Evolutionary conservation across 1,284 basidiomycete species (phyloP).

Genomic region (Afroboletus lepidellus): DNA sequence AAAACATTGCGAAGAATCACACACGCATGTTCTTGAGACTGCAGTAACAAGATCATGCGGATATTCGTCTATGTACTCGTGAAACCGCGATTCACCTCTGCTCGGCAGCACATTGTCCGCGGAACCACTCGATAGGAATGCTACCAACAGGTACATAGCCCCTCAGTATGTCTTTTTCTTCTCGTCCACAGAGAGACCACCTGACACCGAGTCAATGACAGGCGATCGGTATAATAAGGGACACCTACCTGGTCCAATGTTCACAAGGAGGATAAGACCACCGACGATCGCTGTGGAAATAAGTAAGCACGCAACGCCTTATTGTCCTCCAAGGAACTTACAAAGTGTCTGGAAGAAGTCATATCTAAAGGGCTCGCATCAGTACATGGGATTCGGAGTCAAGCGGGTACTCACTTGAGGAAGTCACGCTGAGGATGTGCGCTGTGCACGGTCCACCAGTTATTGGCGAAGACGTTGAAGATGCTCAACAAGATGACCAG

Average conservation of each 20-base stretch:
- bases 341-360: constrained; percentile 95
- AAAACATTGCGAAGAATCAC: background rate
- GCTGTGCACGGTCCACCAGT: constrained; percentile 96
- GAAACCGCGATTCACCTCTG: constrained; percentile 9
- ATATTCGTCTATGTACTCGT: constrained; percentile 21
- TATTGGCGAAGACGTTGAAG: constrained; percentile 99
- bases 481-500: constrained; percentile 88
- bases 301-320: constrained; percentile 17
- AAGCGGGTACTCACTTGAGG: constrained; percentile 67
- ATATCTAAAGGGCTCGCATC: constrained; percentile 49
- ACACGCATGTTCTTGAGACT: background rate
- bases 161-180: constrained; percentile 92
- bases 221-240: background rate
- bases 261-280: constrained; percentile 94
- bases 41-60: constrained; percentile 17
- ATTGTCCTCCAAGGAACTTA: constrained; percentile 39
- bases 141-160: background rate
- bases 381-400: constrained; percentile 11
- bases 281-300: constrained; percentile 84
- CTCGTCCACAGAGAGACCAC: constrained; percentile 97
- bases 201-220: constrained; percentile 35
- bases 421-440: constrained; percentile 96
- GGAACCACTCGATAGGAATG: background rate
- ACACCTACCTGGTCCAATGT: constrained; percentile 86
- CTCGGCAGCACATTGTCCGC: background rate